Evolutionary conservation across 2,329 filamentous ascomycete species (phyloP), one percentile per base, ranked within the genome.

Genomic region (Xylaria sp.): DNA sequence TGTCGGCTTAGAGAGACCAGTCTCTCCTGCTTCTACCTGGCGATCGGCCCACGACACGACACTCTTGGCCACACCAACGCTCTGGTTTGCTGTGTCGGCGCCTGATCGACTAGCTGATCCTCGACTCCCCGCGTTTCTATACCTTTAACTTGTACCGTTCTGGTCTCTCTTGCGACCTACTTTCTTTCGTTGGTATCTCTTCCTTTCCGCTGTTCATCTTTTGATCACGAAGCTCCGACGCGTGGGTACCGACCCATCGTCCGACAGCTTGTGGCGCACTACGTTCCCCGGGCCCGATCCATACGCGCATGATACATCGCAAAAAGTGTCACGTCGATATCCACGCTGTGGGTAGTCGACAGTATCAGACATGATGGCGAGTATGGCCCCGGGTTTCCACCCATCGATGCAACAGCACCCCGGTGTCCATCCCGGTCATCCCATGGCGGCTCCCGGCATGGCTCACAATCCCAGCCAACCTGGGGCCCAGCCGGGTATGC

Each of bases 321-420:
- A 74, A 74, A 79, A 78, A 77, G 77, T 76, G 77, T 75, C 74
- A 77, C 77, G 84, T 88, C 85, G 85, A 86, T 85, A 86, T 88
- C 87, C 87, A 88, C 86, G 77, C 76, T 76, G 87, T 89, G 87
- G 86, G 85, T 86, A 84, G 78, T 85, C 85, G 86, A 82, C 83
- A 71, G 50, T 65, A 72, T 67, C 60, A 76, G 79, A 84, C 78
- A 93, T 92, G 90, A 93, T 93, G 91, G 87, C 90, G 71, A 90
- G 87, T 81, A 88, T 91, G 82, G 85, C 84, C 73, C 87, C 87
- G 75, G 85, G 87, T 77, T 90, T 90, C 80, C 90, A 93, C 83
- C 89, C 90, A 73, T 89, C 85, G 78, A 92, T 94, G 89, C 91
- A 86, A 70, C 85, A 90, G 76, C 90, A 92, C 79, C 90, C 91